Conservation (phyloP, 192 early-diverging fungal genomes). For the Mortierella hygrophila region DNA sequence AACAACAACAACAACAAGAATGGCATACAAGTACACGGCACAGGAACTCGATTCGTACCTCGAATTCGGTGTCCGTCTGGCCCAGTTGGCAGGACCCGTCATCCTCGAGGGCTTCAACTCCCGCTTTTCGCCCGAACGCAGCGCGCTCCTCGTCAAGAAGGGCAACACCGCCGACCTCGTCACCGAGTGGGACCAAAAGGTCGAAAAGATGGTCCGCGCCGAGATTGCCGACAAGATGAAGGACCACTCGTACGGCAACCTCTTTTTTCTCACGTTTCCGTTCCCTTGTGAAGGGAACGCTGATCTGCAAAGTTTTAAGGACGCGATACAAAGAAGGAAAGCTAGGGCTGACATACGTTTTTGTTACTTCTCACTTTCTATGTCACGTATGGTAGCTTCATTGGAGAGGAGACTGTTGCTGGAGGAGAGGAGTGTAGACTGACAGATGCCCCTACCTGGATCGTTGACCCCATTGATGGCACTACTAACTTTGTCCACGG, state of each 20-base stretch:
- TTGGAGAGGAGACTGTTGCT: slow-evolving; percentile 90
- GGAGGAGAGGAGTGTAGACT: slow-evolving; percentile 65
- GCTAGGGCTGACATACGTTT: too few species aligned
- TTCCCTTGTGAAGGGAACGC: neutral
- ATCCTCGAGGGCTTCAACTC: slow-evolving; percentile 68
- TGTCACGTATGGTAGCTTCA: slow-evolving; percentile 65
- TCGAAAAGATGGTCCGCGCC: slow-evolving; percentile 71
- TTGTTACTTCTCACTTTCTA: neutral
- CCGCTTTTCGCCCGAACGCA: slow-evolving; percentile 56
- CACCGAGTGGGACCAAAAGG: slow-evolving; percentile 87
- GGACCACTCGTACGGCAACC: slow-evolving; percentile 34
- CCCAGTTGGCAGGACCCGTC: slow-evolving; percentile 68
- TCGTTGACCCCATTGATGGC: slow-evolving; percentile 91
- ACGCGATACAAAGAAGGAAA: neutral
- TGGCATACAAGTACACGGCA: slow-evolving; percentile 39
- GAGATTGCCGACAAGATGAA: slow-evolving; percentile 72
- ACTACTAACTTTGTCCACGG: slow-evolving; percentile 85
- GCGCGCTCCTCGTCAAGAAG: slow-evolving; percentile 65
- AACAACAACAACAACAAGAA: neutral
- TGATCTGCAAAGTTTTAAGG: neutral
- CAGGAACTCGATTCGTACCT: slow-evolving; percentile 56
- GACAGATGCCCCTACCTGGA: slow-evolving; percentile 86
- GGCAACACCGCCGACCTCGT: slow-evolving; percentile 83
- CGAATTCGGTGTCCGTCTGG: slow-evolving; percentile 63
- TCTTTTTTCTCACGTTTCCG: neutral